Evolutionary conservation across 2,329 filamentous ascomycete genomes (phyloP).

Genomic region (Penicillium italicum): DNA sequence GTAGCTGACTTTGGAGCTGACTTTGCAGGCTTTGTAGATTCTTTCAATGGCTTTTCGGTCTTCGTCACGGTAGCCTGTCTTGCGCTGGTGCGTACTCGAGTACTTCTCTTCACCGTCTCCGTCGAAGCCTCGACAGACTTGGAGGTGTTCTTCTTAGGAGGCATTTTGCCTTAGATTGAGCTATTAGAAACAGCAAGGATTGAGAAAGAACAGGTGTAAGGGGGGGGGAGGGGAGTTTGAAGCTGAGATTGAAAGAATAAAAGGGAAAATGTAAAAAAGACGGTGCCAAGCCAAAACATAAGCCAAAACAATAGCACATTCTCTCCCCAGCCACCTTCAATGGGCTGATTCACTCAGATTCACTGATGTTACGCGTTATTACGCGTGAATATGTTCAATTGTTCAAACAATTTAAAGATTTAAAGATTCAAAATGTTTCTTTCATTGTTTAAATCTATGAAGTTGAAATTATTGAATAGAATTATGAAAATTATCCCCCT

Average conservation of each 20-base stretch:
- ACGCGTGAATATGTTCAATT: not conserved
- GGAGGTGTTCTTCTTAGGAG: conserved; percentile 29
- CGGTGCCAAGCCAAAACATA: conserved; percentile 11
- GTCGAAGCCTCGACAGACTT: conserved; percentile 19
- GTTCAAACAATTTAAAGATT: too few relatives aligned
- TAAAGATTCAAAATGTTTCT: too few relatives aligned
- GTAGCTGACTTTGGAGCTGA: not conserved
- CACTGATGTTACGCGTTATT: not conserved
- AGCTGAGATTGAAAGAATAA: not conserved
- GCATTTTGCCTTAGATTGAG: conserved; percentile 22
- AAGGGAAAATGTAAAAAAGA: conserved; percentile 8
- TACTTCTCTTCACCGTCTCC: not conserved
- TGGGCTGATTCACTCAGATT: not conserved
- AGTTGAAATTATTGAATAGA: not conserved
- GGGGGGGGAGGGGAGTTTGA: conserved; percentile 3
- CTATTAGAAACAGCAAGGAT: conserved; percentile 3
- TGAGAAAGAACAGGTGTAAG: conserved; percentile 2
- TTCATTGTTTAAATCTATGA: too few relatives aligned
- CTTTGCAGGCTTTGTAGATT: not conserved
- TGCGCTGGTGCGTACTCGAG: not conserved
- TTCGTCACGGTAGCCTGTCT: not conserved
- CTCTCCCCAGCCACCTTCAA: conserved; percentile 4
- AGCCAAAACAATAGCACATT: conserved; percentile 24
- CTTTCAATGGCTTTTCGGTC: conserved; percentile 18
- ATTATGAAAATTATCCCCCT: not conserved